Conservation (phyloP, 129 eudicot genomes). For the Sambucus nigra region DNA sequence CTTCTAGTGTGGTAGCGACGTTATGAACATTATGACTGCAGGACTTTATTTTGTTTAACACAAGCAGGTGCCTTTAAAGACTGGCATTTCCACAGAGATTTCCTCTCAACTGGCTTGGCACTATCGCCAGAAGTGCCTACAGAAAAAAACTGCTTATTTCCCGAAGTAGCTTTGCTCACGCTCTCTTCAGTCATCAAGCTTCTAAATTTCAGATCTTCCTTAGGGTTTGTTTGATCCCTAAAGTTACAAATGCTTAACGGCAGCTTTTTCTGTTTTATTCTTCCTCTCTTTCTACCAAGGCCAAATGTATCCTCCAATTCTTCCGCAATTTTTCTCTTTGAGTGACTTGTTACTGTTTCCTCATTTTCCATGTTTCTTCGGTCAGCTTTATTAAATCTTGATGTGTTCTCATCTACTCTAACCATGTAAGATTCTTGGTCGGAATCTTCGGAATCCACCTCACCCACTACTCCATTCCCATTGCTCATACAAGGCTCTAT, state of each 20-base stretch:
- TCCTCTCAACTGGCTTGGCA: slow-evolving; percentile 28
- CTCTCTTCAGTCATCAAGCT: slow-evolving; percentile 15
- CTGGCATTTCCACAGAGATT: slow-evolving; percentile 59
- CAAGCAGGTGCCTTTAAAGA: slow-evolving; percentile 44
- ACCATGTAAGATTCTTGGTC: slow-evolving; percentile 16
- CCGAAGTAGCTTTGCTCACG: slow-evolving; percentile 6
- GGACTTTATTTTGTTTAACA: slow-evolving; percentile 56
- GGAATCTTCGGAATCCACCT: slow-evolving; percentile 19
- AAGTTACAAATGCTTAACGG: slow-evolving; percentile 67
- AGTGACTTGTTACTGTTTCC: slow-evolving; percentile 16
- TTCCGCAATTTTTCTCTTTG: slow-evolving; percentile 36
- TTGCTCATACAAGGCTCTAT: slow-evolving; percentile 21
- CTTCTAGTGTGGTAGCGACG: slow-evolving; percentile 15
- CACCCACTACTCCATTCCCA: slow-evolving; percentile 25
- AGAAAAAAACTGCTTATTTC: slow-evolving; percentile 25
- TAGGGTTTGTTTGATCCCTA: slow-evolving; percentile 59
- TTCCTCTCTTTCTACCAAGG: slow-evolving; percentile 66
- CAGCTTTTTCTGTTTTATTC: slow-evolving; percentile 79
- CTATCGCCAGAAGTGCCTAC: slow-evolving; percentile 31
- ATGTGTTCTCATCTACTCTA: slow-evolving; percentile 30
- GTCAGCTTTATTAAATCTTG: slow-evolving; percentile 25
- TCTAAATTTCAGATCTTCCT: slow-evolving; percentile 38
- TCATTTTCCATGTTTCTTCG: slow-evolving; percentile 18
- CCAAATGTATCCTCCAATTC: slow-evolving; percentile 28
- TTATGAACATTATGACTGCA: slow-evolving; percentile 44